phyloP scores from a whole-genome alignment of 306 rosid species.

The Vachellia pachyceras region DNA sequence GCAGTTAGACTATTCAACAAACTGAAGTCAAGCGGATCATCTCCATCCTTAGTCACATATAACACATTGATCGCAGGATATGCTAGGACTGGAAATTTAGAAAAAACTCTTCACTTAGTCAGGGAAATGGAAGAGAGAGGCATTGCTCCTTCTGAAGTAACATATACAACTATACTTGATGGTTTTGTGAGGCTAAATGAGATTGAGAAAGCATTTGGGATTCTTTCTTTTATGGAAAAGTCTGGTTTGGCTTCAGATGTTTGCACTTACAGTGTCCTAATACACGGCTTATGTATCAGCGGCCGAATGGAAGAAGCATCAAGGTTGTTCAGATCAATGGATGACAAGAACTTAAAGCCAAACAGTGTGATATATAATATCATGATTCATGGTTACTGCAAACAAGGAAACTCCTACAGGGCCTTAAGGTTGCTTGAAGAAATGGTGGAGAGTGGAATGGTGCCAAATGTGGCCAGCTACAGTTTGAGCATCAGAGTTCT shows the following conservation, averaged over 20 bases:
- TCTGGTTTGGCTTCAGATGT: slow-evolving; percentile 69
- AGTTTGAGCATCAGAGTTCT: slow-evolving; percentile 62
- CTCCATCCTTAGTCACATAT: slow-evolving; percentile 72
- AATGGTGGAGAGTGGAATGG: slow-evolving; percentile 67
- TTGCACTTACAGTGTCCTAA: slow-evolving; percentile 62
- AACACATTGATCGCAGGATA: slow-evolving; percentile 68
- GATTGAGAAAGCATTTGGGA: slow-evolving; percentile 62
- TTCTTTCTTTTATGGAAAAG: slow-evolving; percentile 70
- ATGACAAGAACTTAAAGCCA: slow-evolving; percentile 56
- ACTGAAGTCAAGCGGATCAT: slow-evolving; percentile 61
- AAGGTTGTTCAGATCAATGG: slow-evolving; percentile 59
- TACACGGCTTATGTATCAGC: slow-evolving; percentile 68
- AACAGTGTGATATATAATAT: slow-evolving; percentile 71
- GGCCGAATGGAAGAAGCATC: slow-evolving; percentile 77
- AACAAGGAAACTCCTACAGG: slow-evolving; percentile 73
- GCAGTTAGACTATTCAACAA: slow-evolving; percentile 62
- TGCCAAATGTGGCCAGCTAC: slow-evolving; percentile 71
- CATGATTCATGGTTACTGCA: slow-evolving; percentile 77
- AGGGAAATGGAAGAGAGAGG: slow-evolving; percentile 76
- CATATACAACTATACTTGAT: slow-evolving; percentile 69
- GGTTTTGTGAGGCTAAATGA: slow-evolving; percentile 52
- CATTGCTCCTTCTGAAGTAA: slow-evolving; percentile 69
- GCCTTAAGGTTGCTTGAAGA: slow-evolving; percentile 71
- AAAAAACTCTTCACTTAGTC: slow-evolving; percentile 51
- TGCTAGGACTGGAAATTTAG: slow-evolving; percentile 54